Evolutionary conservation across 108 stramenopile species (phyloP), one percentile per base, ranked within the genome.

Genomic region (Discostella pseudostelligera): DNA sequence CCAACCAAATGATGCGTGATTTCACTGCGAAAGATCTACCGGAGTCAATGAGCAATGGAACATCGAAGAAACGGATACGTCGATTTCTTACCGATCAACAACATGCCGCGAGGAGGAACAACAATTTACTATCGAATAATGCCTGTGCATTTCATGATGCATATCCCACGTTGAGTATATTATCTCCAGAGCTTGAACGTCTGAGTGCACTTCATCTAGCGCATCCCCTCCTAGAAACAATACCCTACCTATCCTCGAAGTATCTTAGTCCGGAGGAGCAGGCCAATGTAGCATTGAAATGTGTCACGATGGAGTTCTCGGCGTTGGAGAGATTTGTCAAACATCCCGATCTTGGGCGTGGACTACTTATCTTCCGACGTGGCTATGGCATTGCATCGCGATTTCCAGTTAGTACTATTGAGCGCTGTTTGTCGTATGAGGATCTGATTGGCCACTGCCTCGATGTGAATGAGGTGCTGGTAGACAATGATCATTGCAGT

Each of bases 201-300:
- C 32, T 69, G 3, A 74, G 60, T 26, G 59, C 45, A 26, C 72
- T 79, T 22, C 67, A 74, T 35, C 25, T 79, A 17, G 28, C 45
- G 14, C 67, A 73, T 44, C 7, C 58, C 12, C 50, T 62, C 28
- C 59, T 80, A 28, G 79, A 80, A 29, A 65, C 44, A 24, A 56
- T 73, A 13, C 79, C 79, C 14, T 80, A 80, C 36, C 62, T 80
- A n/a, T 80, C 79, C 12, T 76, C 79, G 4, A 80, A 65, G 54
- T 80, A 68, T 25, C 57, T 80, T 25, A 56, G 53, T 21, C 62
- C 67, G 12, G 62, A 80, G 16, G 79, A 76, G 17, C 79, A 75
- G 49, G 54, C 66, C 9, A 24, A 42, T 16, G 43, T 80, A n/a
- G 74, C 74, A 4, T 44, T 70, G 12, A 43, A 67, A 40, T 76